Percentiles rank a stretch among this genome's conserved stretches.
Evolutionary conservation across 495 filamentous ascomycete species (phyloP).

Genomic region (Trichoderma virens): DNA sequence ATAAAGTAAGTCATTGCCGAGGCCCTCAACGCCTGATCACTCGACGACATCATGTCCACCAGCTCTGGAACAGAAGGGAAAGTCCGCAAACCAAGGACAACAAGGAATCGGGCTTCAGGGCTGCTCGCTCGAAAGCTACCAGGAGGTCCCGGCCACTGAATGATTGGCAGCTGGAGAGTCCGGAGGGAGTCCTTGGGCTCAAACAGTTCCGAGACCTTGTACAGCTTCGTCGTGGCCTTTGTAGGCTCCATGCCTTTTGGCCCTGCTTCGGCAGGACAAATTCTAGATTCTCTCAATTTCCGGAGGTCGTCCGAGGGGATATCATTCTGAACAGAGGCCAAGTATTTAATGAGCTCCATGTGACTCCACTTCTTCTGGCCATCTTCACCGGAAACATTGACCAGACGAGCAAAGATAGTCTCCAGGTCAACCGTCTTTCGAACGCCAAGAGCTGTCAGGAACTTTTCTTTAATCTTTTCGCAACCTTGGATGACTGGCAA

Average conservation of each 20-base stretch:
- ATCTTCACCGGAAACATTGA: conserved; percentile 44
- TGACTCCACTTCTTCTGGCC: conserved; percentile 72
- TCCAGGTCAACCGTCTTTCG: conserved; percentile 81
- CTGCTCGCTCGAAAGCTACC: conserved; percentile 54
- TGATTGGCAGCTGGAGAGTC: conserved; percentile 61
- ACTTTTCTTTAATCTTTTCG: conserved; percentile 78
- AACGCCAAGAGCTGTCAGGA: conserved; percentile 75
- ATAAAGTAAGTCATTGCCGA: conserved; percentile 78
- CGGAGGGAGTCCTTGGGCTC: conserved; percentile 69
- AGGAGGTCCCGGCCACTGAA: conserved; percentile 69
- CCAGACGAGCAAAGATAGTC: conserved; percentile 82
- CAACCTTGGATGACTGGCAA: conserved; percentile 72
- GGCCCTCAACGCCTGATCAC: conserved; percentile 48
- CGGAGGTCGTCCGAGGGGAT: conserved; percentile 79
- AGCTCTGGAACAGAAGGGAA: conserved; percentile 63
- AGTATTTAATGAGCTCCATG: conserved; percentile 87
- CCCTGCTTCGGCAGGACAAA: conserved; percentile 72
- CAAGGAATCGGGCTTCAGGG: conserved; percentile 65
- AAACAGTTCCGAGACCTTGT: conserved; percentile 76
- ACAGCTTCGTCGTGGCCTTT: conserved; percentile 44
- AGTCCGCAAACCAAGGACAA: conserved; percentile 58
- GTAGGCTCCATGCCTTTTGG: conserved; percentile 34
- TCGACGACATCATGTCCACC: conserved; percentile 65
- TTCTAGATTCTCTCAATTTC: conserved; percentile 63
- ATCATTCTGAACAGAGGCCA: conserved; percentile 81